phyloP scores from a whole-genome alignment of 2,329 filamentous ascomycete species.

The Metarhizium robertsii region DNA sequence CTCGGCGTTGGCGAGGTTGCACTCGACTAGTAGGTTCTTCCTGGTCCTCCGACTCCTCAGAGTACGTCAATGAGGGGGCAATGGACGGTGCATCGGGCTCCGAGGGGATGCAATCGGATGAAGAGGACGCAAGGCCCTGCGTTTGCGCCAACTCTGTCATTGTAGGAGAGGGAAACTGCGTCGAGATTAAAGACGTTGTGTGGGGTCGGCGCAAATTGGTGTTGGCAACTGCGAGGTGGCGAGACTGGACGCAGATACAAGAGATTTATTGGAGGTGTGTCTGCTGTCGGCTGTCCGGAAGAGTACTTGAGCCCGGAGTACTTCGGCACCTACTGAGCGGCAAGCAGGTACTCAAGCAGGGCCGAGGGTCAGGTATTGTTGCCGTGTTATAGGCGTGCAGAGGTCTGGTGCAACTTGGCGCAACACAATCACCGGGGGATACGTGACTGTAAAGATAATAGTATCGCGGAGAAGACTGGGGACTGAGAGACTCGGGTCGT shows the following conservation, averaged over 20 bases:
- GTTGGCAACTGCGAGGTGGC: neutral
- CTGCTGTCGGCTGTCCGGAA: too few relatives aligned
- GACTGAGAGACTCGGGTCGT: neutral
- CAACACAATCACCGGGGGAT: neutral
- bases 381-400: neutral
- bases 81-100: slow-evolving; percentile 38
- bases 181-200: neutral
- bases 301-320: neutral
- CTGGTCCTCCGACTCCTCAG: slow-evolving; percentile 51
- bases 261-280: neutral
- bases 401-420: neutral
- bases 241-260: neutral
- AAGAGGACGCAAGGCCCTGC: slow-evolving; percentile 30
- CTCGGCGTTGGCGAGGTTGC: slow-evolving; percentile 46
- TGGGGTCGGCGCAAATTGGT: slow-evolving; percentile 1
- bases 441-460: neutral
- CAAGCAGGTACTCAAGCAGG: neutral
- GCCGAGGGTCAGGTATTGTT: neutral
- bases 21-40: slow-evolving; percentile 38
- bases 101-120: slow-evolving; percentile 32
- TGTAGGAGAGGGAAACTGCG: neutral
- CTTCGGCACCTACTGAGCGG: neutral
- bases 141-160: slow-evolving; percentile 25
- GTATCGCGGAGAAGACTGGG: neutral
- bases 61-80: slow-evolving; percentile 54